Conservation (phyloP, 139 green algal genomes). For the Chlorella sp. region DNA sequence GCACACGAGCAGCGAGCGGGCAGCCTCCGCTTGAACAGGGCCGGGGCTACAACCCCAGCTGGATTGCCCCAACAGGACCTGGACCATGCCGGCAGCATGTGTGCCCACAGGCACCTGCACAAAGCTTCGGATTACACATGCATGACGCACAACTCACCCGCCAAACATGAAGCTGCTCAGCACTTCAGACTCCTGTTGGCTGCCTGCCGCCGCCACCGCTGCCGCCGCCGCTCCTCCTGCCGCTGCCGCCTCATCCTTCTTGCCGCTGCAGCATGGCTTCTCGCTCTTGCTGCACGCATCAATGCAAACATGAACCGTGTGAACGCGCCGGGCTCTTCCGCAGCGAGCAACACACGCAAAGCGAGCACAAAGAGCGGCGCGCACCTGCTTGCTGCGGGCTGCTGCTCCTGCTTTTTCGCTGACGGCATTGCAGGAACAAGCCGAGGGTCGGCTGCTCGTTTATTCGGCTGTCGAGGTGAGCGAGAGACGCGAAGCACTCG, state of each 20-base stretch:
- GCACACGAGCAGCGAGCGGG: too few species aligned
- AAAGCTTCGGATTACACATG: background rate
- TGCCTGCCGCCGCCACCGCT: constrained; percentile 9
- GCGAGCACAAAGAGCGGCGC: background rate
- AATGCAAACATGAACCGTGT: background rate
- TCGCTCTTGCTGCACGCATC: background rate
- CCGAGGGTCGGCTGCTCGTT: too few species aligned
- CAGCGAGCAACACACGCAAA: background rate
- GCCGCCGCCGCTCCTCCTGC: constrained; percentile 5
- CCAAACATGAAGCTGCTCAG: constrained; percentile 23
- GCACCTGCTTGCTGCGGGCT: background rate
- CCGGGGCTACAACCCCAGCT: too few species aligned
- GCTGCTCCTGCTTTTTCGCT: background rate
- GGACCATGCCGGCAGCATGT: background rate
- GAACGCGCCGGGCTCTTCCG: background rate
- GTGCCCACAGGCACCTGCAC: background rate
- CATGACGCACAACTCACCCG: constrained; percentile 2
- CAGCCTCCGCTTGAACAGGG: too few species aligned
- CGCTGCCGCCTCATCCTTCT: background rate
- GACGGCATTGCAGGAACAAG: too few species aligned
- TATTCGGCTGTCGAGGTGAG: too few species aligned
- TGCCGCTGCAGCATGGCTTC: constrained; percentile 24
- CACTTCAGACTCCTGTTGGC: background rate
- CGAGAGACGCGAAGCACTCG: too few species aligned
- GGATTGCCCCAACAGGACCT: too few species aligned